A percentile compares a stretch with the other conserved stretches of the same genome.
Conservation (phyloP, 441 rosid genomes). For the Arabidopsis hybrid region DNA sequence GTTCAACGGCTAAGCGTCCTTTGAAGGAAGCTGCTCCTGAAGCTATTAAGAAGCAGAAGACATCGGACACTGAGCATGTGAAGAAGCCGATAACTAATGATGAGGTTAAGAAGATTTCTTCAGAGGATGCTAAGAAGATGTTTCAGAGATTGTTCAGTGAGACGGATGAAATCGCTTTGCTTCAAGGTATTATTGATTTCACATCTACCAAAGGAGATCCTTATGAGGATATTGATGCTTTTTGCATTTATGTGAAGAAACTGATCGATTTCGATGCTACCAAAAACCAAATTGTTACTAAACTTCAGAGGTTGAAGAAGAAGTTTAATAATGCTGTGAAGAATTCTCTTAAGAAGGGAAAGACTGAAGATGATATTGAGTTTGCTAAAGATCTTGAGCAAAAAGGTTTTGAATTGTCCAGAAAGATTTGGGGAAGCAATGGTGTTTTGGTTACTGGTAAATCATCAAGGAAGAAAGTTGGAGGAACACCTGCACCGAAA, state of each 20-base stretch:
- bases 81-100: conserved; percentile 33
- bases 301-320: conserved; percentile 54
- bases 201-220: conserved; percentile 46
- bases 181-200: conserved; percentile 52
- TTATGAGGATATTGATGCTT: conserved; percentile 43
- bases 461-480: conserved; percentile 24
- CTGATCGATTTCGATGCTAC: conserved; percentile 49
- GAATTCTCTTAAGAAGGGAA: conserved; percentile 39
- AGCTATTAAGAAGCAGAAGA: conserved; percentile 22
- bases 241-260: conserved; percentile 40
- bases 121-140: conserved; percentile 50
- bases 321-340: conserved; percentile 43
- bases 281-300: conserved; percentile 50
- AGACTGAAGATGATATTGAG: conserved; percentile 38
- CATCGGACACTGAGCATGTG: background rate
- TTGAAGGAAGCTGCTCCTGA: conserved; percentile 8
- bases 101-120: conserved; percentile 36
- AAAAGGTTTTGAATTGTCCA: conserved; percentile 46
- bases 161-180: conserved; percentile 53
- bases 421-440: conserved; percentile 55
- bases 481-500: conserved; percentile 6
- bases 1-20: background rate
- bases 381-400: conserved; percentile 51
- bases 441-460: conserved; percentile 31
- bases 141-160: conserved; percentile 61